phyloP scores from a whole-genome alignment of 768 basidiomycete species.

The Lactarius hatsudake region DNA sequence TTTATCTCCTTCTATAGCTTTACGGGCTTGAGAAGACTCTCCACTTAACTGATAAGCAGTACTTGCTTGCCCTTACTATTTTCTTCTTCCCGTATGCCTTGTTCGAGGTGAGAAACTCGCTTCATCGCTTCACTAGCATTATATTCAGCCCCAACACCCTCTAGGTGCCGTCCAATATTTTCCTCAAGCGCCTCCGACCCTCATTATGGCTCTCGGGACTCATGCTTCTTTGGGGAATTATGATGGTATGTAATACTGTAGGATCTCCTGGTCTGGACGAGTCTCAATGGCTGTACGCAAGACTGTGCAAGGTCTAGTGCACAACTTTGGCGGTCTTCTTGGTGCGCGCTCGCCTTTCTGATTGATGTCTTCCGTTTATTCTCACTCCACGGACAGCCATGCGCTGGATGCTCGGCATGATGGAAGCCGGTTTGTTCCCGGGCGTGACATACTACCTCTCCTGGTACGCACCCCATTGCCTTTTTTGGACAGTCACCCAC shows the following conservation, averaged over 20 bases:
- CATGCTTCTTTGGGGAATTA: constrained; percentile 73
- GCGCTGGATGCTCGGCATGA: constrained; percentile 69
- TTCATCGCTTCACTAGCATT: constrained; percentile 11
- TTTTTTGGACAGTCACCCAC: not conserved
- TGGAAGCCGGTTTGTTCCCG: constrained; percentile 59
- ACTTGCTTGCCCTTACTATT: constrained; percentile 60
- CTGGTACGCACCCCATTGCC: constrained; percentile 44
- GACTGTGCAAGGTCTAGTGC: constrained; percentile 71
- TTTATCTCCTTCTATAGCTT: constrained; percentile 40
- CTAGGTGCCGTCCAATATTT: constrained; percentile 67
- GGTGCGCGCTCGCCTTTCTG: constrained; percentile 37
- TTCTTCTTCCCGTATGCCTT: constrained; percentile 57
- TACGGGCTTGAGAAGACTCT: constrained; percentile 60
- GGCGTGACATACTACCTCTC: constrained; percentile 71
- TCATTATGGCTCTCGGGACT: constrained; percentile 73
- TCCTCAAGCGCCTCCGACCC: constrained; percentile 69
- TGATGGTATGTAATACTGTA: constrained; percentile 51
- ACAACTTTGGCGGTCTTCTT: constrained; percentile 65
- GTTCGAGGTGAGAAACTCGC: constrained; percentile 51
- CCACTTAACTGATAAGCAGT: constrained; percentile 61
- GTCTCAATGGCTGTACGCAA: constrained; percentile 32
- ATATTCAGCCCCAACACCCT: not conserved
- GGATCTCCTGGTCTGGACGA: not conserved
- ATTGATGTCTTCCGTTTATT: not conserved
- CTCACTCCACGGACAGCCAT: constrained; percentile 43